A percentile compares a stretch with the other conserved stretches of the same genome.
Conservation (phyloP, 495 filamentous ascomycete genomes). For the Penicillium arizonense region DNA sequence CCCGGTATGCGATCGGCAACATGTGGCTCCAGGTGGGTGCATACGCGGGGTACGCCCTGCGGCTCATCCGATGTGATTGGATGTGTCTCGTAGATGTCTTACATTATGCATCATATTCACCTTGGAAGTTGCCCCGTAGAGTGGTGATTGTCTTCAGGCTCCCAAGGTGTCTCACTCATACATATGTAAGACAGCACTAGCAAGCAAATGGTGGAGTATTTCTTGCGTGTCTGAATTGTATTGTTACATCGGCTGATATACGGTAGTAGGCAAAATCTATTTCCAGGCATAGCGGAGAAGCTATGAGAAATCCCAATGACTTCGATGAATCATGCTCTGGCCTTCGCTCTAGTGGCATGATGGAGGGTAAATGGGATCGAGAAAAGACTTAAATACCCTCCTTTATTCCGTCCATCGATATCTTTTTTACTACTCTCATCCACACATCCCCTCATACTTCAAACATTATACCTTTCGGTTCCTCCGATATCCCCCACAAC, state of each 20-base stretch:
- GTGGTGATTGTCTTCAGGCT: background rate
- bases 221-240: background rate
- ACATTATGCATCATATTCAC: background rate
- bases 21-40: background rate
- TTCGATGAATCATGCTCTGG: background rate
- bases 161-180: conserved; percentile 10
- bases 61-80: conserved; percentile 6
- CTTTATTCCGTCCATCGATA: background rate
- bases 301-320: background rate
- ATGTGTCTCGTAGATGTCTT: conserved; percentile 12
- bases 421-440: background rate
- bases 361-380: background rate
- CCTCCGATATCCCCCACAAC: conserved; percentile 4
- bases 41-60: conserved; percentile 11
- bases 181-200: conserved; percentile 10
- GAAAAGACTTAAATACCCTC: conserved; percentile 11
- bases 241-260: conserved; percentile 16
- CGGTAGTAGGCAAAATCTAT: background rate
- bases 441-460: background rate
- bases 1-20: background rate
- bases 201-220: background rate
- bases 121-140: background rate
- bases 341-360: background rate
- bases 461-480: background rate
- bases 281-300: conserved; percentile 2